Conservation (phyloP, 352 stramenopile species). For the Discostella stelligera region DNA sequence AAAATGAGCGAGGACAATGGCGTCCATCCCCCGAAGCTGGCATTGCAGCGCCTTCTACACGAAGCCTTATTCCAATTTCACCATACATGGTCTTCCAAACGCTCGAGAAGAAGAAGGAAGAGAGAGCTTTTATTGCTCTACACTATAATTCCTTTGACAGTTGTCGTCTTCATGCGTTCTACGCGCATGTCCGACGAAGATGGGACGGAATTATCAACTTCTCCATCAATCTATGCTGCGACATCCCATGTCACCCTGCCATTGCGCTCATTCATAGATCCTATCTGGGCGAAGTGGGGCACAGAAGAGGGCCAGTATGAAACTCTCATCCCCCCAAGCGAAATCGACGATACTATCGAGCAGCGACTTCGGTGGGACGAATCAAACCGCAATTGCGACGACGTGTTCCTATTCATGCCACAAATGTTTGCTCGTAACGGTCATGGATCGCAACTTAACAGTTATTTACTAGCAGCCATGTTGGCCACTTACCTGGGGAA, state of each 20-base stretch:
- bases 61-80: not conserved
- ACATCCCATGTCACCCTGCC: not conserved
- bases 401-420: constrained; percentile 41
- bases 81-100: not conserved
- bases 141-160: not conserved
- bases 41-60: not conserved
- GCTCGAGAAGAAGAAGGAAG: not conserved
- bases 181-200: not conserved
- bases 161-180: not conserved
- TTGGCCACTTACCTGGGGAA: constrained; percentile 31
- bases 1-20: no score
- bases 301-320: constrained; percentile 19
- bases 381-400: constrained; percentile 20
- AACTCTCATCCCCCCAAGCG: constrained; percentile 17
- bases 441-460: constrained; percentile 40
- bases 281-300: constrained; percentile 13
- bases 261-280: constrained; percentile 8
- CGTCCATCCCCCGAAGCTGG: not conserved
- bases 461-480: constrained; percentile 37
- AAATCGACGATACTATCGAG: constrained; percentile 22
- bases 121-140: not conserved
- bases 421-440: constrained; percentile 23
- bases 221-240: not conserved
- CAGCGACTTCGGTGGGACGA: constrained; percentile 6
- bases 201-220: not conserved